A percentile compares a stretch with the other conserved stretches of the same genome.
phyloP scores from a whole-genome alignment of 169 alveolate species.

The Plasmodium gonderi region DNA sequence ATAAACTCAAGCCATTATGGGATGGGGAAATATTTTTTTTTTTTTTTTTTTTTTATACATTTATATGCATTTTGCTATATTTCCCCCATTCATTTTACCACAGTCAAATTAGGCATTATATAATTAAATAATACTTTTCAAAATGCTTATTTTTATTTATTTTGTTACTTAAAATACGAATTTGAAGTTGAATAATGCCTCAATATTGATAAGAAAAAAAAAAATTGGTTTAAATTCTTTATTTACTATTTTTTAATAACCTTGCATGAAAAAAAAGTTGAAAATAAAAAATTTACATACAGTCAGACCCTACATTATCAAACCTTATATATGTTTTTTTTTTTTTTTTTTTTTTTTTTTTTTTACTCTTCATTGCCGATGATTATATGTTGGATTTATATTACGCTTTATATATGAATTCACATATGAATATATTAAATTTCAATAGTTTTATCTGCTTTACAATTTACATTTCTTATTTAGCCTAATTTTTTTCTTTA shows the following conservation, averaged over 20 bases:
- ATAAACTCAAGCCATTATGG: too few species aligned
- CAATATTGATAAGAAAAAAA: neutral
- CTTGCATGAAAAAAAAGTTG: neutral
- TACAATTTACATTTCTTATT: neutral
- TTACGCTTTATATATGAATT: neutral
- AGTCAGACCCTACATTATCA: neutral
- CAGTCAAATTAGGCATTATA: neutral
- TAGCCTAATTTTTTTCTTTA: neutral
- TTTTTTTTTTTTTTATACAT: neutral
- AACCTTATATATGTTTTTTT: too few species aligned
- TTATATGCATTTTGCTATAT: neutral
- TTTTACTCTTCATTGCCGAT: too few species aligned
- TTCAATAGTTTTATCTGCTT: neutral
- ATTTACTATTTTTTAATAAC: neutral
- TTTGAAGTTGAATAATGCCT: neutral
- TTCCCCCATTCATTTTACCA: neutral
- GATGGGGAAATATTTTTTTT: too few species aligned
- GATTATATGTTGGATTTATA: neutral
- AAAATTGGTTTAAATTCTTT: too few species aligned
- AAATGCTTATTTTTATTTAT: neutral
- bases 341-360: too few species aligned
- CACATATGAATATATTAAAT: neutral
- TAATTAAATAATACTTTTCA: neutral
- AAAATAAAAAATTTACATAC: neutral
- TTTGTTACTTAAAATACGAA: neutral